A percentile compares a stretch with the other conserved stretches of the same genome.
Conservation (phyloP, 768 basidiomycete genomes). For the Tricholoma hemisulphureum region DNA sequence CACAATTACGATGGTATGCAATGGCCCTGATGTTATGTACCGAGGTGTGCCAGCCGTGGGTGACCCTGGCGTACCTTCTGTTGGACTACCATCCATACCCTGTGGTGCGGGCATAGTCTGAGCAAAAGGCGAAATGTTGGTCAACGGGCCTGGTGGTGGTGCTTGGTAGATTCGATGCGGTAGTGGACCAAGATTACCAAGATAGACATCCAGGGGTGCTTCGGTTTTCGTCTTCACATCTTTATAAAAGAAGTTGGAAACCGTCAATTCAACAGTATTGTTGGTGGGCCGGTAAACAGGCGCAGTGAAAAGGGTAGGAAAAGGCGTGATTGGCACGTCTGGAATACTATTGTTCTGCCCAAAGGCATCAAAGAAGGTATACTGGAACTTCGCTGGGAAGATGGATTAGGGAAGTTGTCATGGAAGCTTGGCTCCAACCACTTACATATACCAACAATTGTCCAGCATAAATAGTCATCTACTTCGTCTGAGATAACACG, state of each 20-base stretch:
- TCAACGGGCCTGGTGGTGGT: conserved; percentile 65
- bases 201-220: conserved; percentile 81
- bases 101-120: conserved; percentile 42
- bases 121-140: conserved; percentile 59
- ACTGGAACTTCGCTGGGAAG: conserved; percentile 81
- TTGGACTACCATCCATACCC: conserved; percentile 29
- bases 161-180: conserved; percentile 75
- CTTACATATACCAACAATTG: conserved; percentile 92
- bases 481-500: conserved; percentile 81
- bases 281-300: conserved; percentile 70
- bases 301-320: conserved; percentile 81
- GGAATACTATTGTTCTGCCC: conserved; percentile 77
- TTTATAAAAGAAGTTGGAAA: conserved; percentile 86
- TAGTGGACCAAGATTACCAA: conserved; percentile 87
- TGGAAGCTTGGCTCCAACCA: conserved; percentile 6
- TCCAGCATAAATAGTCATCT: conserved; percentile 95
- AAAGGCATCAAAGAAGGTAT: conserved; percentile 90
- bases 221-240: conserved; percentile 63
- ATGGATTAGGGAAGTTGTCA: conserved; percentile 1
- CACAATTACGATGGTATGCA: conserved; percentile 82
- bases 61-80: conserved; percentile 30
- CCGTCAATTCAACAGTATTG: conserved; percentile 78
- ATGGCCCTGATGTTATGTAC: conserved; percentile 49
- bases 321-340: conserved; percentile 81
- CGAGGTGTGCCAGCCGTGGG: conserved; percentile 39